Conservation (phyloP, 73 alveolate species). For the Paraurostyla sp. region DNA sequence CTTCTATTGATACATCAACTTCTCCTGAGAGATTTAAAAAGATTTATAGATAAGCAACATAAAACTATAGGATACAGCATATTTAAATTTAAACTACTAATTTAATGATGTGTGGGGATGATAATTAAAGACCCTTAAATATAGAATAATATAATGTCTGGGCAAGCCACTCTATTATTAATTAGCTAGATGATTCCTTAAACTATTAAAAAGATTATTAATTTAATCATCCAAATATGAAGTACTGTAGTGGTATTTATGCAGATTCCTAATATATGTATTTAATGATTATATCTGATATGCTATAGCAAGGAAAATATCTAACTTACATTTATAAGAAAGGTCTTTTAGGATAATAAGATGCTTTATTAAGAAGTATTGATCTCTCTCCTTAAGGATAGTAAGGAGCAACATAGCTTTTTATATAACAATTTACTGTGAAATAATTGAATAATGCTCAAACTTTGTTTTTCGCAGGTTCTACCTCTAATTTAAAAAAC, state of each 20-base stretch:
- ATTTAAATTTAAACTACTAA: neutral
- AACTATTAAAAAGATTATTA: neutral
- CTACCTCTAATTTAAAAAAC: no score
- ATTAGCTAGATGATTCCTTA: neutral
- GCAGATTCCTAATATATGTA: neutral
- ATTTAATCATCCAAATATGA: neutral
- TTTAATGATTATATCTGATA: neutral
- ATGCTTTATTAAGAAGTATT: neutral
- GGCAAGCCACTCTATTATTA: neutral
- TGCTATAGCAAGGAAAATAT: neutral
- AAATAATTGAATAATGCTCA: neutral
- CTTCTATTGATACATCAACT: neutral
- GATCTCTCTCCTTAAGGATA: neutral
- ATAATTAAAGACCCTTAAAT: neutral
- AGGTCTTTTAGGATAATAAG: neutral
- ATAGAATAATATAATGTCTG: neutral
- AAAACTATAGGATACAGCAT: neutral
- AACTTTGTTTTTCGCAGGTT: slow-evolving; percentile 23
- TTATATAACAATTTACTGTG: neutral
- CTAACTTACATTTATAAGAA: neutral
- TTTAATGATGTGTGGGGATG: slow-evolving; percentile 4
- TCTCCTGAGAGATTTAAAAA: neutral
- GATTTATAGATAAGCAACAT: neutral
- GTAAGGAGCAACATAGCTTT: neutral
- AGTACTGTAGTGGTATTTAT: neutral